Conservation (phyloP, 1,284 basidiomycete genomes). For the Malassezia sp. region DNA sequence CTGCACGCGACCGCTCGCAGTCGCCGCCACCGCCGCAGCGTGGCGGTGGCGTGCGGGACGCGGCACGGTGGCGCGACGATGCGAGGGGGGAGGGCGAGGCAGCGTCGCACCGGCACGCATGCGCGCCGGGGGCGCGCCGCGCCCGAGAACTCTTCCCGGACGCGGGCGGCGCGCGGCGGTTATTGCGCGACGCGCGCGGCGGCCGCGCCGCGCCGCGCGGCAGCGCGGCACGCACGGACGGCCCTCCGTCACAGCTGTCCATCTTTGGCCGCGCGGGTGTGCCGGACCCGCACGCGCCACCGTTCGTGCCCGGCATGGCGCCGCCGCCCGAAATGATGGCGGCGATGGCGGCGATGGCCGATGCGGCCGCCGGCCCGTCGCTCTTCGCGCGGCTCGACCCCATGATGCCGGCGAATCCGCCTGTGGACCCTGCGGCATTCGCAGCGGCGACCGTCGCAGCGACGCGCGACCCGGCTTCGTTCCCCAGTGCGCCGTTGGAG, state of each 20-base stretch:
- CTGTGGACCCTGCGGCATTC: neutral
- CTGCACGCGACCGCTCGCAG: slow-evolving; percentile 3
- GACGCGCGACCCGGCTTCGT: slow-evolving; percentile 10
- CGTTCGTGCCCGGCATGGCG: slow-evolving; percentile 24
- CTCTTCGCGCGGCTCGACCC: slow-evolving; percentile 36
- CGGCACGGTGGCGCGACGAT: no score
- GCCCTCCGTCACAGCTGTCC: slow-evolving; percentile 16
- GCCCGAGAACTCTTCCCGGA: neutral
- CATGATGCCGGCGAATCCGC: slow-evolving; percentile 38
- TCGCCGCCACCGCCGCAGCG: slow-evolving; percentile 5
- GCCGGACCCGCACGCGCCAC: slow-evolving; percentile 36
- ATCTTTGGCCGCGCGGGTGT: slow-evolving; percentile 36
- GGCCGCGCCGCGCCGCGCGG: no score
- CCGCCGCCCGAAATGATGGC: neutral
- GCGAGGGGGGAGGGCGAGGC: neutral
- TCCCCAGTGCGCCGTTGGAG: slow-evolving; percentile 27
- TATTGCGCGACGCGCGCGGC: no score
- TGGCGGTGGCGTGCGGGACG: no score
- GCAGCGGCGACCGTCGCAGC: neutral
- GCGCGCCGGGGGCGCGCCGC: neutral
- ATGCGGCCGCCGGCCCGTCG: slow-evolving; percentile 11
- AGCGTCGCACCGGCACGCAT: neutral
- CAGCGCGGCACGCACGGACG: neutral
- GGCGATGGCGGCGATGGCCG: neutral
- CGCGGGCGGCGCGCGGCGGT: no score